Evolutionary conservation across 768 basidiomycete species (phyloP).

Genomic region (Crassisporium funariophilum): DNA sequence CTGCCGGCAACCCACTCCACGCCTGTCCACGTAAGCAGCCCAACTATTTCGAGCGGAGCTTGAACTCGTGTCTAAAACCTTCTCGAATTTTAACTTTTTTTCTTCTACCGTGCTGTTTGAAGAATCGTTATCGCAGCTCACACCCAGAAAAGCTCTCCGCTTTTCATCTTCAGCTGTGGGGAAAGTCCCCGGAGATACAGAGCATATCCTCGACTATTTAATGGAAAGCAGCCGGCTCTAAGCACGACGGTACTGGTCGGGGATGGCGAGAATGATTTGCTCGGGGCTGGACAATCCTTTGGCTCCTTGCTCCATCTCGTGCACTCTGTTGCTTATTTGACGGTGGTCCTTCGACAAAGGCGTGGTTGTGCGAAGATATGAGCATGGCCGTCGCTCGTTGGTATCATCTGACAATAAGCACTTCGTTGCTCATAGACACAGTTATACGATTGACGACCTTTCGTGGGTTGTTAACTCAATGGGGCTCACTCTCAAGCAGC

Average conservation of each 20-base stretch:
- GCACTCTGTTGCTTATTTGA: slow-evolving; percentile 58
- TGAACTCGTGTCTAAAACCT: slow-evolving; percentile 16
- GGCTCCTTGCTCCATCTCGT: slow-evolving; percentile 46
- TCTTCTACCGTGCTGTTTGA: slow-evolving; percentile 52
- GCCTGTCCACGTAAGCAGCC: slow-evolving; percentile 11
- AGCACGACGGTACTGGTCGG: slow-evolving; percentile 64
- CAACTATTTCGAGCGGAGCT: slow-evolving; percentile 19
- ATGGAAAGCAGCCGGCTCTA: slow-evolving; percentile 77
- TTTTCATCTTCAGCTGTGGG: slow-evolving; percentile 71
- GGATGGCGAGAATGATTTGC: slow-evolving; percentile 53
- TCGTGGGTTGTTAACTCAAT: slow-evolving; percentile 71
- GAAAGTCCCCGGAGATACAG: slow-evolving; percentile 94
- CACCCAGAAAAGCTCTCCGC: slow-evolving; percentile 59
- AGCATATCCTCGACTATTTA: slow-evolving; percentile 54
- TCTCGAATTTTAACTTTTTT: slow-evolving; percentile 14
- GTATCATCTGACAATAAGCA: slow-evolving; percentile 37
- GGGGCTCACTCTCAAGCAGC: slow-evolving; percentile 89
- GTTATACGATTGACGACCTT: slow-evolving; percentile 78
- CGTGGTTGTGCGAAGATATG: slow-evolving; percentile 73
- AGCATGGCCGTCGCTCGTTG: slow-evolving; percentile 58
- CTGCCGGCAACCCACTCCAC: slow-evolving; percentile 6
- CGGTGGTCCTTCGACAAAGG: slow-evolving; percentile 40
- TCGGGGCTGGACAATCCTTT: slow-evolving; percentile 18
- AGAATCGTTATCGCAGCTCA: slow-evolving; percentile 87
- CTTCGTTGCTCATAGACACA: slow-evolving; percentile 82